Conservation (phyloP, 2,329 filamentous ascomycete genomes). For the Apiospora arundinis region DNA sequence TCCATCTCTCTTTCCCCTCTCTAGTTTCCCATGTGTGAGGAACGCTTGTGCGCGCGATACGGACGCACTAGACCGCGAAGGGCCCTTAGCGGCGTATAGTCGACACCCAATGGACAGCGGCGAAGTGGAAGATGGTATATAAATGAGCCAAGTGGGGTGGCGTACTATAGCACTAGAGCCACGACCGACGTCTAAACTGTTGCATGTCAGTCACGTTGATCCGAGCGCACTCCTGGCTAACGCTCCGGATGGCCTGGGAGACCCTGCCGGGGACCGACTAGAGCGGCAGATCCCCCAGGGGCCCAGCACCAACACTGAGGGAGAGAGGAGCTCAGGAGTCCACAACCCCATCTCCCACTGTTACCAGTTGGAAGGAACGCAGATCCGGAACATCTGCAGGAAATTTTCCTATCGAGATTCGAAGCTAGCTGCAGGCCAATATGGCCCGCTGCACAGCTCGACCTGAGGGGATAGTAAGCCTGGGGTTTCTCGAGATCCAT, state of each 20-base stretch:
- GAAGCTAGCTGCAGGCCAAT: not conserved
- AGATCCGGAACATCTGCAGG: not conserved
- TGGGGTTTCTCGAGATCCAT: not conserved
- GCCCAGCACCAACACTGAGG: not conserved
- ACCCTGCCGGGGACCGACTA: not conserved
- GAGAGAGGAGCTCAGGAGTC: not conserved
- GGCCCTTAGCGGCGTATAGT: not conserved
- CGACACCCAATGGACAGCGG: not conserved
- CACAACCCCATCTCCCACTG: not conserved
- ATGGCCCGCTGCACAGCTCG: not conserved
- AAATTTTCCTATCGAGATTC: not conserved
- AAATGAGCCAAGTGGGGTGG: not conserved
- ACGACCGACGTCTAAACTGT: not conserved
- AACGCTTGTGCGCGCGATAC: not conserved
- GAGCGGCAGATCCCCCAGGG: conserved; percentile 1
- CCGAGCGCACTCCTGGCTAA: not conserved
- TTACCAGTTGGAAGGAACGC: not conserved
- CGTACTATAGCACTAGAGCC: not conserved
- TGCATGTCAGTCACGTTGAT: not conserved
- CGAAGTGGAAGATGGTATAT: not conserved
- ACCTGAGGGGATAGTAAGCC: not conserved
- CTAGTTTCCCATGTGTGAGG: not conserved
- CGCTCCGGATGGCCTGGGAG: not conserved
- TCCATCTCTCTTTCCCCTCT: too few relatives aligned
- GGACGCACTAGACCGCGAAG: not conserved